These are phyloP conservation scores for Orbilia quercus DNA, from an alignment of 2,329 filamentous ascomycete species.

Conservation along the genomic window DNA sequence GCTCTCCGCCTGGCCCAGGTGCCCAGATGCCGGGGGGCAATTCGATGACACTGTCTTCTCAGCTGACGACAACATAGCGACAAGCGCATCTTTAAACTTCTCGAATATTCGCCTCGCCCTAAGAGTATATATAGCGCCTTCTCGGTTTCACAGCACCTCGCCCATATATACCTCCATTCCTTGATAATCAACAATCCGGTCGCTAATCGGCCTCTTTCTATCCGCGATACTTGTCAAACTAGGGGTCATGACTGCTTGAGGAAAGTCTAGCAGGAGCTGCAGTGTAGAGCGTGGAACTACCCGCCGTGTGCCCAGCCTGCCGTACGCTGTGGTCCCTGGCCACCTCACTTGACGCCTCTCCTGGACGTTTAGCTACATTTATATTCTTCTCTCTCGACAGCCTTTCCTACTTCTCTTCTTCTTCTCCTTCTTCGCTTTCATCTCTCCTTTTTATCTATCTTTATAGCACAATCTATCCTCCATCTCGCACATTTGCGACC, in stretches of 20 bases:
- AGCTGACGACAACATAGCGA: conserved; percentile 35
- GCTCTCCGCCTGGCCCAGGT: conserved; percentile 1
- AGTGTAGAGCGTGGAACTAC: conserved; percentile 27
- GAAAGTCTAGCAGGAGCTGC: conserved; percentile 14
- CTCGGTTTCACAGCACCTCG: background rate
- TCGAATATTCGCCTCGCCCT: conserved; percentile 39
- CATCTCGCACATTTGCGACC: background rate
- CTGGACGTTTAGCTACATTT: conserved; percentile 1
- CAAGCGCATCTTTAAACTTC: conserved; percentile 22
- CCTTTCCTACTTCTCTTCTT: conserved; percentile 3
- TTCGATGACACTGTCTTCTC: conserved; percentile 13
- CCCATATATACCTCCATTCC: background rate
- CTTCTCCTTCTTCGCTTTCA: background rate
- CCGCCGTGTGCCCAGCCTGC: conserved; percentile 7
- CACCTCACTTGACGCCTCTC: conserved; percentile 19
- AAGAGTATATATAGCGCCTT: background rate
- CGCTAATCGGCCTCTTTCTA: background rate
- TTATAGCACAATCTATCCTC: too few relatives aligned
- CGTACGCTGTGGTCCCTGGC: conserved; percentile 2
- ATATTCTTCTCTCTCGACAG: conserved; percentile 6
- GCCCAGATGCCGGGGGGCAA: background rate
- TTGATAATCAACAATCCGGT: conserved; percentile 9
- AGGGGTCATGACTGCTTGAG: conserved; percentile 40
- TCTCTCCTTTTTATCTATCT: background rate
- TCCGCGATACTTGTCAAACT: conserved; percentile 1